Base-by-base conservation (phyloP, 2,329 filamentous ascomycete genomes). In the Neofusicoccum cordaticola region DNA sequence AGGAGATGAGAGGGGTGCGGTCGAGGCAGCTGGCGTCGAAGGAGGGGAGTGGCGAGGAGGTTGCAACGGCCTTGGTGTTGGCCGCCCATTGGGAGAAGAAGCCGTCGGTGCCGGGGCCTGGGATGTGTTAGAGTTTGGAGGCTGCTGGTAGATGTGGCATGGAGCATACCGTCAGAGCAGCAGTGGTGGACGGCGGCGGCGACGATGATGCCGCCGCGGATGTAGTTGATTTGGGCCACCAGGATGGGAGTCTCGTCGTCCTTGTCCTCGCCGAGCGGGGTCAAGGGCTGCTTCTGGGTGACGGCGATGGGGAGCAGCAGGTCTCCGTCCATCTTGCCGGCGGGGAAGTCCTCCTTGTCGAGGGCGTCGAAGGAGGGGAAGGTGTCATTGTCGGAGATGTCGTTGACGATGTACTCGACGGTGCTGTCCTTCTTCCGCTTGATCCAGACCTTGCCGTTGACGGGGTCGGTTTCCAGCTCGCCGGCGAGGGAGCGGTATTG, bases 171-270 rank as follows among this genome's bases (percentile, higher is more conserved):
- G 27, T 74, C 67, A 8, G 62, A 68, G 51, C 66, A 64, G 31
- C 63, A 63, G 58, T 75, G 73, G 50, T 72, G 70, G 15, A 73
- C 62, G 15, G 72, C 72, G 15, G 68, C 31, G 11, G 58, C 72
- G 9, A 75, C 45, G 41, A 75, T 67, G 13, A 74, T 42, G n/a
- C 73, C 73, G 35, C 71, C 71, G 6, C 48, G 61, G 58, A 75
- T 71, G 51, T 74, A 73, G 63, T 67, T 75, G 58, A 69, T 37
- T 62, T 75, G 72, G 12, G 70, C 68, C 8, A 66, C 67, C 15
- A 71, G 64, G 17, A 68, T 41, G 19, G 48, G 51, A 15, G 58
- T 47, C 8, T 60, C 47, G 22, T 66, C 65, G 2, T 64, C 62
- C 9, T 39, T 45, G 31, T 52, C 37, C 13, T 67, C 61, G n/a